phyloP scores from a whole-genome alignment of 2,329 filamentous ascomycete species.

The Colletotrichum chrysophilum region DNA sequence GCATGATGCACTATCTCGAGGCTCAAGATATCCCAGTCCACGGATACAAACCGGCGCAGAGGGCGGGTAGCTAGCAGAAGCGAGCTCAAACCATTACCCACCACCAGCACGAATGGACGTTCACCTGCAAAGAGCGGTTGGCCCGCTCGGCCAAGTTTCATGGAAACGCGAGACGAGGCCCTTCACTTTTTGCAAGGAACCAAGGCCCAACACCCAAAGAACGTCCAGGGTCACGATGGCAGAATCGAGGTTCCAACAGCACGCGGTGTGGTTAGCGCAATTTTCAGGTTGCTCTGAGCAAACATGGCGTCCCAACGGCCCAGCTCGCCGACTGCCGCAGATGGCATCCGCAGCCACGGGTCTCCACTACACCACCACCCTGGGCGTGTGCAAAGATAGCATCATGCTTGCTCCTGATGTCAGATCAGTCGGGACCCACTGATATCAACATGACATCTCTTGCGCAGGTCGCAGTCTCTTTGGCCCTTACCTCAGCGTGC shows the following conservation, averaged over 20 bases:
- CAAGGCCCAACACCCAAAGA: background rate
- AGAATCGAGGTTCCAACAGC: background rate
- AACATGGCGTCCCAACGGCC: conserved; percentile 5
- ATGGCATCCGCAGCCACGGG: conserved; percentile 13
- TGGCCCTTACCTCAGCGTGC: background rate
- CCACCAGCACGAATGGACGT: background rate
- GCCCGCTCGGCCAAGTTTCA: background rate
- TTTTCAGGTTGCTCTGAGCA: background rate
- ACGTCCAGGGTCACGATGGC: background rate
- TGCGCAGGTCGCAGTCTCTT: background rate
- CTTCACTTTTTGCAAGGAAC: background rate
- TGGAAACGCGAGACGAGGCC: conserved; percentile 1
- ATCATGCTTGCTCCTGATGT: conserved; percentile 19
- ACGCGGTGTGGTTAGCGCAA: background rate
- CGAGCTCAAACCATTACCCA: conserved; percentile 11
- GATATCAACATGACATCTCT: conserved; percentile 19
- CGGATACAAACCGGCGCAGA: background rate
- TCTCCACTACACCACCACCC: background rate
- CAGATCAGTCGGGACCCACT: conserved; percentile 15
- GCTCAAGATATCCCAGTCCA: background rate
- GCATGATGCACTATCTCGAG: background rate
- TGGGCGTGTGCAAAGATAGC: conserved; percentile 9
- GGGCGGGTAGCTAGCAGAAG: conserved; percentile 13
- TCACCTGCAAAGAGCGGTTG: conserved; percentile 1
- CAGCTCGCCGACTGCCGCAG: conserved; percentile 15